Conservation (phyloP, 2,329 filamentous ascomycete genomes). For the Aspergillus brasiliensis region DNA sequence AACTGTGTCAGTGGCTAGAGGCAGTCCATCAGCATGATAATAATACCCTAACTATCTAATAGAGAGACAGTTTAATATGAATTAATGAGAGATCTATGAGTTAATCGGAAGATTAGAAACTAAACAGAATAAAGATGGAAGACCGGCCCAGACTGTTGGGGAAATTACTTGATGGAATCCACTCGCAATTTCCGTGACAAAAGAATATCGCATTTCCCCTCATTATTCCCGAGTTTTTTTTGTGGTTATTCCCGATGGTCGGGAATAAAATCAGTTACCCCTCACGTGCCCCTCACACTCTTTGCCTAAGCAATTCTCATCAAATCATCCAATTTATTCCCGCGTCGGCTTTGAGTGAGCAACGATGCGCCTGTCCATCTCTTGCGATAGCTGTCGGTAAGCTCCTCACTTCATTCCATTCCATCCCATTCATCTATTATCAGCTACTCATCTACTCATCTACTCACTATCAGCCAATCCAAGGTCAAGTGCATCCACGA, state of each 20-base stretch:
- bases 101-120: neutral
- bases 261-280: neutral
- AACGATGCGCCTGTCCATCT: conserved; percentile 39
- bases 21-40: neutral
- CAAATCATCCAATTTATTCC: neutral
- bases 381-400: conserved; percentile 39
- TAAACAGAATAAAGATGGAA: neutral
- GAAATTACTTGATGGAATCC: conserved; percentile 1
- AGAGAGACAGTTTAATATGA: neutral
- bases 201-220: neutral
- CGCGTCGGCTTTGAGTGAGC: too few species aligned
- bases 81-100: neutral
- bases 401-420: neutral
- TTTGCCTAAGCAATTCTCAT: neutral
- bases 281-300: neutral
- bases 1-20: conserved; percentile 22
- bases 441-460: neutral
- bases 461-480: conserved; percentile 26
- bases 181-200: neutral
- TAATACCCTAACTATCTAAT: neutral
- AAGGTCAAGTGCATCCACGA: conserved; percentile 42
- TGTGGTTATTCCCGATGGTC: neutral
- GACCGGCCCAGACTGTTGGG: neutral
- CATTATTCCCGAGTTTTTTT: neutral
- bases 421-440: neutral